These are phyloP conservation scores for Eimeria falciformis DNA, from an alignment of 169 alveolate species.

Conservation along the genomic window DNA sequence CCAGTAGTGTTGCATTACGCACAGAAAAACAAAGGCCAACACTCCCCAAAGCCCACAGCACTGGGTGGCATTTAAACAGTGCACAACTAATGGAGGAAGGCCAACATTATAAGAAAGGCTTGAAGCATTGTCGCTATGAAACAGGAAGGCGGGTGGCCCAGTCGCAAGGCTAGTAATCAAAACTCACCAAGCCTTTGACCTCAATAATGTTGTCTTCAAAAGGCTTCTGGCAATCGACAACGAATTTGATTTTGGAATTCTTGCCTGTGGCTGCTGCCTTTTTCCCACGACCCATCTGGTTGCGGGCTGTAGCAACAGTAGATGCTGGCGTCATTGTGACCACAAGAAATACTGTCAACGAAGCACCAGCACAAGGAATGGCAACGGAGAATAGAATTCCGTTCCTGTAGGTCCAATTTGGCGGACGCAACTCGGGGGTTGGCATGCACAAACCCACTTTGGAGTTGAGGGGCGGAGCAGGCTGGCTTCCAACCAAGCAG, in stretches of 20 bases:
- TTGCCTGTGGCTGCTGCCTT: slow-evolving; percentile 67
- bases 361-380: slow-evolving; percentile 49
- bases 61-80: too few relatives aligned
- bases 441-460: slow-evolving; percentile 46
- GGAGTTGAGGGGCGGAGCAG: not conserved
- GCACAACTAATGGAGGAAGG: too few relatives aligned
- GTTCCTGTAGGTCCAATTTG: not conserved
- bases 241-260: slow-evolving; percentile 74
- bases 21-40: too few relatives aligned
- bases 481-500: not conserved
- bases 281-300: slow-evolving; percentile 76
- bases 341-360: slow-evolving; percentile 33
- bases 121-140: too few relatives aligned
- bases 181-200: slow-evolving; percentile 79
- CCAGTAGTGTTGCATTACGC: too few relatives aligned
- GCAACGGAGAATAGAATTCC: not conserved
- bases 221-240: slow-evolving; percentile 83
- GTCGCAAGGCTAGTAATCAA: too few relatives aligned
- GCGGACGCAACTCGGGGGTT: not conserved
- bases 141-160: too few relatives aligned
- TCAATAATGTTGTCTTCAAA: slow-evolving; percentile 82
- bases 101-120: too few relatives aligned
- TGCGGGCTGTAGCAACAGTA: slow-evolving; percentile 66
- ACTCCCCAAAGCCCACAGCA: too few relatives aligned
- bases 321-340: slow-evolving; percentile 74